Conservation (phyloP, 106 monocot genomes). For the Dendrobium huoshanense region DNA sequence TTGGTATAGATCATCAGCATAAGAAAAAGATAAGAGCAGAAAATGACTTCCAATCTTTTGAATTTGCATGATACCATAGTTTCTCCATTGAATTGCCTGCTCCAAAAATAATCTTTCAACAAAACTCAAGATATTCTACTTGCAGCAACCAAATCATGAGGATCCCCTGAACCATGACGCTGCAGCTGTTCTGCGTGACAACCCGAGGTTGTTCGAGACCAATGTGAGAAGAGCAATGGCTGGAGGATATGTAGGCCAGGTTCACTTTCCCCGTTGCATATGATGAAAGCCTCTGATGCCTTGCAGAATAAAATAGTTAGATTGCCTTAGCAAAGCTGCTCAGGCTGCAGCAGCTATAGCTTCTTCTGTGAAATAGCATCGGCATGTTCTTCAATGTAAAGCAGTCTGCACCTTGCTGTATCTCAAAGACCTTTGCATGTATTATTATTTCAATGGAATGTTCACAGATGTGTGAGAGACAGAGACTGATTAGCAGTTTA, state of each 20-base stretch:
- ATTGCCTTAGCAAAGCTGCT: background rate
- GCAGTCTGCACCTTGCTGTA: background rate
- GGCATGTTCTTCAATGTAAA: background rate
- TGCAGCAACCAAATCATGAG: slow-evolving; percentile 85
- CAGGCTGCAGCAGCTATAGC: background rate
- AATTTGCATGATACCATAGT: background rate
- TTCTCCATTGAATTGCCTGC: background rate
- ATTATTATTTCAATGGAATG: background rate
- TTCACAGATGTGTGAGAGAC: background rate
- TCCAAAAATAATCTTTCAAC: background rate
- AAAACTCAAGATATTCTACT: background rate
- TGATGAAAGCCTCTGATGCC: slow-evolving; percentile 9
- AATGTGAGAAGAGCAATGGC: slow-evolving; percentile 76
- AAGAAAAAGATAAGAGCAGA: too few species aligned
- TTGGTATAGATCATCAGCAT: too few species aligned
- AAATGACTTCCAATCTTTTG: background rate
- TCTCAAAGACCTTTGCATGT: background rate
- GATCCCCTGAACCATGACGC: slow-evolving; percentile 86
- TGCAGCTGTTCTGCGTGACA: slow-evolving; percentile 57
- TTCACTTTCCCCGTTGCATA: slow-evolving; percentile 59
- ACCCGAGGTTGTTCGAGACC: slow-evolving; percentile 66
- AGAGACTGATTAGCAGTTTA: background rate
- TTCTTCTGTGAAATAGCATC: background rate
- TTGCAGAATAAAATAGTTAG: background rate
- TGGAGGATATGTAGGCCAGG: slow-evolving; percentile 75